Evolutionary conservation across 495 filamentous ascomycete species (phyloP), one percentile per base, ranked within the genome.

Genomic region (Penicillium macrosclerotiorum): DNA sequence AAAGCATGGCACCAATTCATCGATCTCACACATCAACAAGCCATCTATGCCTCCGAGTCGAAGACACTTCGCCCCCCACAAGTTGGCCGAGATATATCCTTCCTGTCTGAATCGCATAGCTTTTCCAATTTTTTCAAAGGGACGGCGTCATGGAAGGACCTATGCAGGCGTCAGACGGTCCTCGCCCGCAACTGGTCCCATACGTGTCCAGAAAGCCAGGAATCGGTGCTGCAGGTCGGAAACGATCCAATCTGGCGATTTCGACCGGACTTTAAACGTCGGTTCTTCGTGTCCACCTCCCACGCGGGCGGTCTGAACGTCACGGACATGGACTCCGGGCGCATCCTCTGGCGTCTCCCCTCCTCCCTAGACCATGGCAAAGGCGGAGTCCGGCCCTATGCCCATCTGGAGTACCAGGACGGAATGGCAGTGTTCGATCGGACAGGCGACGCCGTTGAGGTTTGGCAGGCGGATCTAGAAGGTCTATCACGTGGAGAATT

Each of bases 361-460:
- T 71, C 68, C 0, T 54, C 62, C 19, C 43, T 51, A 16, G 62
- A 64, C 42, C 49, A 34, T 18, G 55, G 58, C 18, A 54, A 52
- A 29, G 33, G 66, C 22, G 55, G 57, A 0, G 66, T 69, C 27
- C 62, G 62, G 11, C 62, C 60, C 8, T 64, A 62, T 16, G 68
- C 68, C 2, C 68, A 71, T 48, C 48, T 71, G 3, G 68, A 71
- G 36, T 71, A 71, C 23, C 65, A 69, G 47, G 68, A 71, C 55
- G 68, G 68, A 11, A 66, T 69, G 62, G 64, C 52, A 0, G 64
- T 69, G 9, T 71, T 71, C 36, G 66, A 71, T 51, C 56, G 66
- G 0, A 66, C 68, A 32, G 68, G 68, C 6, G 59, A 71, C 48
- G 63, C 62, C 0, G 47, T 71, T 0, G 65, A 71, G 38, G 64